These are phyloP conservation scores for Amaranthus hypochondriacus DNA, from an alignment of 148 eudicot species.

Conservation along the genomic window DNA sequence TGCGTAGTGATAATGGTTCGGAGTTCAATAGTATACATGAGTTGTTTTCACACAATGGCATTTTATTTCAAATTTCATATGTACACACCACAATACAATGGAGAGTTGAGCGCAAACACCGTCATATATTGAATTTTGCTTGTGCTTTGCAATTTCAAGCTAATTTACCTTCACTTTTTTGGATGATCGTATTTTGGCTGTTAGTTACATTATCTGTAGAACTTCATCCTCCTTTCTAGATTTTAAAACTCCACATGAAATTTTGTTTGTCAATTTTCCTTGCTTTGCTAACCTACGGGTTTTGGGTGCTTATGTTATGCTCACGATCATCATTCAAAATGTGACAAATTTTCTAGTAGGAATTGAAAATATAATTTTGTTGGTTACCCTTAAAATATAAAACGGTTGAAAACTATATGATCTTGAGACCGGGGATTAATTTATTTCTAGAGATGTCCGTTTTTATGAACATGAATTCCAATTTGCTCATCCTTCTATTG, in stretches of 20 bases:
- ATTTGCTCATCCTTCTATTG: no score
- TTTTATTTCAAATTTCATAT: background rate
- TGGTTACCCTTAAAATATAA: background rate
- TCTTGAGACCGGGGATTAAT: background rate
- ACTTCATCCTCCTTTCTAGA: background rate
- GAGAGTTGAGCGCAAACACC: background rate
- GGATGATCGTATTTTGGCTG: background rate
- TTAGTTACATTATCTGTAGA: background rate
- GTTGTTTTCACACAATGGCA: background rate
- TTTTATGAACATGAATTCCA: background rate
- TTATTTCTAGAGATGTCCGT: background rate
- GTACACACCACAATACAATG: background rate
- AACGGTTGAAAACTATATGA: background rate
- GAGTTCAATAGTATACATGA: background rate
- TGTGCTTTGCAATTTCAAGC: background rate
- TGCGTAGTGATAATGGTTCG: background rate
- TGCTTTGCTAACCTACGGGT: background rate
- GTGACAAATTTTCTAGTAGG: background rate
- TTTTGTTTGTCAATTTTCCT: background rate
- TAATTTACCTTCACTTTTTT: background rate
- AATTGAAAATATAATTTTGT: background rate
- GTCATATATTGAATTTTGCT: background rate
- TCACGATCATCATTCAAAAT: background rate
- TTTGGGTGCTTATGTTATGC: background rate
- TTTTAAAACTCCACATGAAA: background rate